These are phyloP conservation scores for Cystofilobasidium ferigula DNA, from an alignment of 768 basidiomycete genomes.

Conservation along the genomic window DNA sequence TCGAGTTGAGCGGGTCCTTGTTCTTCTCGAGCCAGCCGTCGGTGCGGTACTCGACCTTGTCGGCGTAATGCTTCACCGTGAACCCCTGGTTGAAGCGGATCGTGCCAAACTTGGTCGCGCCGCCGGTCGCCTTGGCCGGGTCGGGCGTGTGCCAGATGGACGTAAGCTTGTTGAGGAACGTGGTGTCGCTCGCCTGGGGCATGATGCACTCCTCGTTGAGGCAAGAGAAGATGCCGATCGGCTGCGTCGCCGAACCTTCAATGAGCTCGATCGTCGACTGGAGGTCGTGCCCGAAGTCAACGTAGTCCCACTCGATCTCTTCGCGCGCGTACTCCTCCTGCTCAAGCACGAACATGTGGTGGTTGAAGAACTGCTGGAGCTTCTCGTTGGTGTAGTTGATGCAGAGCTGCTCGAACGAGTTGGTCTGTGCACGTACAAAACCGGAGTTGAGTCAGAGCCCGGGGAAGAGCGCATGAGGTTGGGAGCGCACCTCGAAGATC, in stretches of 20 bases:
- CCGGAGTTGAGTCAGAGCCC: too few species aligned
- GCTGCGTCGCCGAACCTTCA: constrained; percentile 54
- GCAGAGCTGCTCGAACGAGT: constrained; percentile 91
- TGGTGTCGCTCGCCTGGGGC: constrained; percentile 93
- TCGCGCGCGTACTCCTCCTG: constrained; percentile 97
- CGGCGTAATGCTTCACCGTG: constrained; percentile 90
- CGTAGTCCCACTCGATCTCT: constrained; percentile 92
- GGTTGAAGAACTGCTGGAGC: constrained; percentile 77
- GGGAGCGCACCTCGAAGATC: constrained; percentile 47
- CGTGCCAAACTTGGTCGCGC: constrained; percentile 66
- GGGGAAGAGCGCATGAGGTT: background rate
- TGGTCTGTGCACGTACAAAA: too few species aligned
- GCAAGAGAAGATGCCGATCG: constrained; percentile 80
- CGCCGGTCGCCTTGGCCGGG: constrained; percentile 44
- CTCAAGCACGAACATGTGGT: constrained; percentile 99
- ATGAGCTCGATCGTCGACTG: constrained; percentile 98
- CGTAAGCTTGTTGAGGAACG: constrained; percentile 86
- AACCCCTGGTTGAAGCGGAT: constrained; percentile 78
- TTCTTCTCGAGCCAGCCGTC: constrained; percentile 99
- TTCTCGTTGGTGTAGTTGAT: constrained; percentile 99
- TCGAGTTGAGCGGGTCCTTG: constrained; percentile 95
- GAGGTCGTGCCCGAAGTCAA: constrained; percentile 92
- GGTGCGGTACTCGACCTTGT: constrained; percentile 88
- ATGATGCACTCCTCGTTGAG: constrained; percentile 98
- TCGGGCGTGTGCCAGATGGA: constrained; percentile 50